Evolutionary conservation across 345 rosid genomes (phyloP), one percentile per base, ranked within the genome.

Genomic region (Boechera divaricarpa): DNA sequence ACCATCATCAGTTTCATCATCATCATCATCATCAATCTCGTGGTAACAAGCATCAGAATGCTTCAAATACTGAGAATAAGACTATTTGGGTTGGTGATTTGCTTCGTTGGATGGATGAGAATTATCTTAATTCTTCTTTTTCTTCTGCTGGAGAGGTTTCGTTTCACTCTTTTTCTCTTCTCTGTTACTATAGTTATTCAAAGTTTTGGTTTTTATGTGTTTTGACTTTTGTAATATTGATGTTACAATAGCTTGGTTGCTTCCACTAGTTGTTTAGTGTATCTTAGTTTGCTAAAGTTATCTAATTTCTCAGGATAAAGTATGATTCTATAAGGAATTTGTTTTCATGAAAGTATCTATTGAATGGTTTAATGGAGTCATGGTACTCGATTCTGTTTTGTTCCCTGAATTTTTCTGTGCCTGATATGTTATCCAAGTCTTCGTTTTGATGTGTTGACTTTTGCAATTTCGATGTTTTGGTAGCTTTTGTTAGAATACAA

Each of bases 91-190:
- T 92, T 67, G 99, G 99, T 28, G 99, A 95, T 84, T 89, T 95
- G 84, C 90, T 88, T 81, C 97, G 86, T 33, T 95, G 99, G 99
- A 92, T 95, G 99, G 98, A 95, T 49, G 99, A 95, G 84, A 88
- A 31, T 68, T 92, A 95, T 70, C 90, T 90, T 54, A 82, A 74
- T 44, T 86, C 70, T 68, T 89, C 90, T 70, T 95, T 95, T 65
- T 88, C 79, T 78, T 83, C 91, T 61, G 72, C 91, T 7, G 94
- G 96, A 74, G 97, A 95, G 99, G 98, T 95, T 15, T 56, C 45
- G 28, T 29, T 56, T 54, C 52, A 10, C 57, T 42, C 35, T 44
- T 24, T 70, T 5, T 56, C 11, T 21, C 21, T 55, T 11, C 13
- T 5, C 18, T 62, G 51, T 1, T 33, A 33, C 35, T 1, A 33